Evolutionary conservation across 257 asterid genomes (phyloP), one percentile per base, ranked within the genome.

Genomic region (Mentha longifolia): DNA sequence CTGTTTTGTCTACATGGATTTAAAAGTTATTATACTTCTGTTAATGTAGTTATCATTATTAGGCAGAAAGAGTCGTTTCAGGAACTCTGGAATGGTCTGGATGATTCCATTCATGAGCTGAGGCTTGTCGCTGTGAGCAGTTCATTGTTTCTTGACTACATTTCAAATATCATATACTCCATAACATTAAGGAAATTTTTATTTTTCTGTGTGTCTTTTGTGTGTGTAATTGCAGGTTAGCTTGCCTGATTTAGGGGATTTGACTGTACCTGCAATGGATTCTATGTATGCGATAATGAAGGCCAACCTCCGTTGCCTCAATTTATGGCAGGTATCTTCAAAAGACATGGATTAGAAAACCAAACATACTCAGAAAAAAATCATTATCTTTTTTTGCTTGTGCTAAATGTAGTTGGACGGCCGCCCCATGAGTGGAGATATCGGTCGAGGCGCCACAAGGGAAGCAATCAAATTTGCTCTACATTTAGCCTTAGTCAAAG

Each of bases 351-450:
- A 20, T 20, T 54, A 14, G 7, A 25, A 59, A 30, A 59, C 39
- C 0, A 59, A 12, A 28, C 51, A 3, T 9, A 42, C 47, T 42
- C 47, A 13, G 4, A 31, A 42, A 30, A 16, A 43, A 22, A 22
- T 72, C 12, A 8, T 73, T 68, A 57, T 41, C 41, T 42, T 47
- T 62, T 6, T 7, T 12, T 60, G 58, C 16, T 50, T 25, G 56
- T 77, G 62, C 42, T 59, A 46, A 70, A 60, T 74, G 55, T 72
- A 90, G 98, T 81, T 90, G 85, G 98, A 93, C 77, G 98, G 98
- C 49, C 94, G 98, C 17, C 98, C 98, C 45, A 90, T 93, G 98
- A 92, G 92, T 75, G 96, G 96, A 79, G 96, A 92, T 73, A 92
- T 92, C 68, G 98, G 97, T 50, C 90, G 92, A 78, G 98, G 98